Conservation (phyloP, 2,329 filamentous ascomycete genomes). For the Fusarium dimerum region DNA sequence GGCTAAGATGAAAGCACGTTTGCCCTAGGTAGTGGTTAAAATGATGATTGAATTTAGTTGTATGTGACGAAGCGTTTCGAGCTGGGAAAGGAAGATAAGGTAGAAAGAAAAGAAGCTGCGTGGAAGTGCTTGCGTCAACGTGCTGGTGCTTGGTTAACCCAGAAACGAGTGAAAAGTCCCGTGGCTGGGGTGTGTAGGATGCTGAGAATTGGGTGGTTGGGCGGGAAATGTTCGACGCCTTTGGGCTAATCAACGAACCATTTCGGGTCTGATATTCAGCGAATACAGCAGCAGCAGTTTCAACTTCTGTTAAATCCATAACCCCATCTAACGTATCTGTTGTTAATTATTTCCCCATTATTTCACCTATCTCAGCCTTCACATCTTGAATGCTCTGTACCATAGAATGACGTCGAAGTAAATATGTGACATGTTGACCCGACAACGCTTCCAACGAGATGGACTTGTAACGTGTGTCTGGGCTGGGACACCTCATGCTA, state of each 20-base stretch:
- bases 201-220: constrained; percentile 24
- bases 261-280: too few relatives aligned
- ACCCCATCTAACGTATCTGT: too few relatives aligned
- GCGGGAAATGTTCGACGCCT: neutral
- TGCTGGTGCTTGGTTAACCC: constrained; percentile 27
- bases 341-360: too few relatives aligned
- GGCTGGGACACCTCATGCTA: neutral
- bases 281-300: too few relatives aligned
- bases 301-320: too few relatives aligned
- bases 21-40: neutral
- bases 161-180: constrained; percentile 30
- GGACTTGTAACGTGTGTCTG: neutral
- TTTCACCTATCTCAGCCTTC: too few relatives aligned
- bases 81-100: neutral
- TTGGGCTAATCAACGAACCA: too few relatives aligned
- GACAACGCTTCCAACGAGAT: constrained; percentile 23
- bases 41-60: neutral
- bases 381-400: too few relatives aligned
- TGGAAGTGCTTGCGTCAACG: constrained; percentile 11
- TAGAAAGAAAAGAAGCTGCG: constrained; percentile 8
- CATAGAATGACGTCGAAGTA: constrained; percentile 36
- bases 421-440: constrained; percentile 25
- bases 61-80: neutral
- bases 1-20: neutral
- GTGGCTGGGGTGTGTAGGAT: constrained; percentile 28